A percentile compares a stretch with the other conserved stretches of the same genome.
phyloP scores from a whole-genome alignment of 371 early-diverging fungal species.

The Mucor racemosus region DNA sequence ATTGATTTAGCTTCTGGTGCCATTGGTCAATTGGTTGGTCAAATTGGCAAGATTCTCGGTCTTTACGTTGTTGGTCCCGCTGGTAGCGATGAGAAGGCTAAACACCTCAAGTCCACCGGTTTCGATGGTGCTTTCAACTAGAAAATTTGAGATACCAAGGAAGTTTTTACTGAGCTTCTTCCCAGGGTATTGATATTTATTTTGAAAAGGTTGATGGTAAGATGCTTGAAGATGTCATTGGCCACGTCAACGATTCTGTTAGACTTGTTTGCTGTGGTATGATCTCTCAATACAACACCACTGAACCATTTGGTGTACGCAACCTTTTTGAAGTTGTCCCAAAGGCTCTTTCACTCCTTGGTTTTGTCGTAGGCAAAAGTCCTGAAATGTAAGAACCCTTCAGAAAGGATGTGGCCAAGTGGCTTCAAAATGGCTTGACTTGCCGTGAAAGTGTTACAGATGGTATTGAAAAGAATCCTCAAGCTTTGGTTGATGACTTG shows the following conservation, averaged over 20 bases:
- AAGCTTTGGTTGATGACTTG: slow-evolving; percentile 73
- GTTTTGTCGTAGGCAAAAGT: slow-evolving; percentile 66
- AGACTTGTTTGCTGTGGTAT: slow-evolving; percentile 67
- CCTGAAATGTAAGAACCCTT: slow-evolving; percentile 59
- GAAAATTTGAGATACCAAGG: slow-evolving; percentile 61
- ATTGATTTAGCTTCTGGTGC: slow-evolving; percentile 60
- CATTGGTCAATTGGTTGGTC: slow-evolving; percentile 62
- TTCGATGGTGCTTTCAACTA: slow-evolving; percentile 85
- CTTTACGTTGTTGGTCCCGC: slow-evolving; percentile 76
- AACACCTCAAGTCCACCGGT: slow-evolving; percentile 62
- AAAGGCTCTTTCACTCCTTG: slow-evolving; percentile 48
- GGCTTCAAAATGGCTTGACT: slow-evolving; percentile 68
- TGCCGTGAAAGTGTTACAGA: slow-evolving; percentile 65
- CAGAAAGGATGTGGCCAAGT: slow-evolving; percentile 59
- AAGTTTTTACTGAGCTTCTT: slow-evolving; percentile 48
- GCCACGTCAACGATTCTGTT: slow-evolving; percentile 42
- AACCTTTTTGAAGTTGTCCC: too few species aligned
- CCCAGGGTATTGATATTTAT: slow-evolving; percentile 78
- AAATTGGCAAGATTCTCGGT: slow-evolving; percentile 73
- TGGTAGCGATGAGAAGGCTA: slow-evolving; percentile 78
- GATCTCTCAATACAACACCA: slow-evolving; percentile 71
- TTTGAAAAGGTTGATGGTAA: slow-evolving; percentile 76
- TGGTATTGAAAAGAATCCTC: slow-evolving; percentile 80
- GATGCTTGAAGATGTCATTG: slow-evolving; percentile 63
- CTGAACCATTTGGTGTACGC: background rate